Evolutionary conservation across 805 yeast genomes (phyloP).

Genomic region (Candida nemodendra): DNA sequence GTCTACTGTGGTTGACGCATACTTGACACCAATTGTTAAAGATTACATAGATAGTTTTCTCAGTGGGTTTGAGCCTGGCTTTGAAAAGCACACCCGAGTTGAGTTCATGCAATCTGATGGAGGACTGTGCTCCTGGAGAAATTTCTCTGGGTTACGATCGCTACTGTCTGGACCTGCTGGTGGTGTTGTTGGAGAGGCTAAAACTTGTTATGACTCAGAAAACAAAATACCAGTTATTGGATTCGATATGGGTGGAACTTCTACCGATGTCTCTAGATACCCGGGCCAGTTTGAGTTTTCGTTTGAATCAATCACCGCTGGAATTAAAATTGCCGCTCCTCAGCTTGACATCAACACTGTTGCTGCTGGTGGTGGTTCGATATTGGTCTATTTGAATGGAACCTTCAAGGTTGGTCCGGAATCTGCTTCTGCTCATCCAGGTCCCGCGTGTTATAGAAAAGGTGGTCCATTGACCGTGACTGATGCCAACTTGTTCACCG

Average conservation of each 20-base stretch:
- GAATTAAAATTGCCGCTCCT: conserved; percentile 35
- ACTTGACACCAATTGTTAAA: conserved; percentile 43
- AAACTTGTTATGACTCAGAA: conserved; percentile 45
- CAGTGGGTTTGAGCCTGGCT: conserved; percentile 32
- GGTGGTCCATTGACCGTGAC: conserved; percentile 84
- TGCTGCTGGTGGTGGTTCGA: conserved; percentile 55
- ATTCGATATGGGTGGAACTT: conserved; percentile 40
- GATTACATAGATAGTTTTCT: conserved; percentile 38
- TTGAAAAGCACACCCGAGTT: conserved; percentile 34
- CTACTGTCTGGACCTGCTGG: conserved; percentile 62
- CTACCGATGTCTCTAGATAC: conserved; percentile 37
- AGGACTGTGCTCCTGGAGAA: conserved; percentile 51
- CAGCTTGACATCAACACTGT: conserved; percentile 34
- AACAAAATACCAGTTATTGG: conserved; percentile 33
- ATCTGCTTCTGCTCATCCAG: conserved; percentile 82
- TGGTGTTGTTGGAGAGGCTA: conserved; percentile 57
- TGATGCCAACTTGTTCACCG: conserved; percentile 73
- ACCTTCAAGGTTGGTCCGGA: conserved; percentile 80
- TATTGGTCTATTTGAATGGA: conserved; percentile 63
- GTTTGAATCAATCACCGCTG: conserved; percentile 34
- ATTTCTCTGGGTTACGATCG: conserved; percentile 52
- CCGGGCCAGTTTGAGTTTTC: conserved; percentile 31
- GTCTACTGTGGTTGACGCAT: conserved; percentile 43
- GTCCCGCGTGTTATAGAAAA: conserved; percentile 81
- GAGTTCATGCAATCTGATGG: conserved; percentile 62